Percentiles rank a stretch among this genome's conserved stretches.
Evolutionary conservation across 1,284 basidiomycete species (phyloP).

Genomic region (Inonotus hispidus): DNA sequence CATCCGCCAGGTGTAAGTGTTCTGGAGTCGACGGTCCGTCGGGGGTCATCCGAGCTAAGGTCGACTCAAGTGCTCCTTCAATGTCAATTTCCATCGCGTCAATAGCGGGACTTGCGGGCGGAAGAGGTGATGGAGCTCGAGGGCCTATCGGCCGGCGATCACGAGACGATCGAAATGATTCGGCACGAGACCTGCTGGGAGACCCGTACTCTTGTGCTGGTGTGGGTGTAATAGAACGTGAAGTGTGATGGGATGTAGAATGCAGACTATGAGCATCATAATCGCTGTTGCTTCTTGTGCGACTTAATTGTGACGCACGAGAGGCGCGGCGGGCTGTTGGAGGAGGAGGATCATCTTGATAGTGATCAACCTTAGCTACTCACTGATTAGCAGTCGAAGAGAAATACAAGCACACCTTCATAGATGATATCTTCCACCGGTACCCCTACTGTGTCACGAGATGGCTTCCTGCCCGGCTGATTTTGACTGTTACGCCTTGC

Average conservation of each 20-base stretch:
- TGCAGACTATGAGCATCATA: slow-evolving; percentile 35
- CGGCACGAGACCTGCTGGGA: slow-evolving; percentile 26
- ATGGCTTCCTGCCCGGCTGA: slow-evolving; percentile 48
- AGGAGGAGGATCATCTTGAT: slow-evolving; percentile 54
- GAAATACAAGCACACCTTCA: slow-evolving; percentile 46
- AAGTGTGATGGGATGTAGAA: slow-evolving; percentile 33
- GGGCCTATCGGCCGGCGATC: slow-evolving; percentile 66
- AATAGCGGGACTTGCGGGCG: slow-evolving; percentile 30
- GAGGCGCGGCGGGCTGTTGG: slow-evolving; percentile 46
- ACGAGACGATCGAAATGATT: slow-evolving; percentile 36
- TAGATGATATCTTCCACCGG: slow-evolving; percentile 63
- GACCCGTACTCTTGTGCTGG: slow-evolving; percentile 28
- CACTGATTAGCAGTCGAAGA: neutral
- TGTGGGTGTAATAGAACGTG: slow-evolving; percentile 18
- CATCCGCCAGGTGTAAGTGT: neutral
- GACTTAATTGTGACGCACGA: slow-evolving; percentile 35
- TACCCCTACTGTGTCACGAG: slow-evolving; percentile 36
- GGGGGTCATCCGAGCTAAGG: slow-evolving; percentile 29
- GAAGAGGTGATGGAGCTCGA: slow-evolving; percentile 46
- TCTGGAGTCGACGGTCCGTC: slow-evolving; percentile 12
- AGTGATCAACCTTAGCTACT: slow-evolving; percentile 1
- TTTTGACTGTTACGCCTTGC: slow-evolving; percentile 77
- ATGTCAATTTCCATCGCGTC: slow-evolving; percentile 30
- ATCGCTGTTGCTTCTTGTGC: slow-evolving; percentile 14
- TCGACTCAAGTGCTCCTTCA: slow-evolving; percentile 38